Percentiles rank a stretch among this genome's conserved stretches.
These are phyloP conservation scores for Zymoseptoria passerinii DNA, from an alignment of 2,329 filamentous ascomycete species.

Conservation along the genomic window DNA sequence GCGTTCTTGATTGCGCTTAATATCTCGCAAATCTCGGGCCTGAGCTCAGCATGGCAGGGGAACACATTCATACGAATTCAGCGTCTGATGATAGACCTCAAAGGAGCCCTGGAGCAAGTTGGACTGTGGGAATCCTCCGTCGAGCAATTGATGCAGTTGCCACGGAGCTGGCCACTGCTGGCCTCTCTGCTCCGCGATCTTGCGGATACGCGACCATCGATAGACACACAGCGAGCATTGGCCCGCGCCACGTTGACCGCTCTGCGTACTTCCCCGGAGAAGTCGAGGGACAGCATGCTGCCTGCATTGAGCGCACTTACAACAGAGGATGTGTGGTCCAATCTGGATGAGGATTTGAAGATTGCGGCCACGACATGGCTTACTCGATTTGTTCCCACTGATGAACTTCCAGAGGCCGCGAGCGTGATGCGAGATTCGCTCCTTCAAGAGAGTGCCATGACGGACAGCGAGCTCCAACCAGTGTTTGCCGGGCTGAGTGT, in stretches of 20 bases:
- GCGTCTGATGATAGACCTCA: conserved; percentile 3
- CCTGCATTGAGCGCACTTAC: conserved; percentile 9
- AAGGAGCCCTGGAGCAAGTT: conserved; percentile 10
- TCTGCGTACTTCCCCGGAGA: conserved; percentile 3
- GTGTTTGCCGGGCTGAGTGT: conserved; percentile 16
- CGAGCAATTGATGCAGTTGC: conserved; percentile 8
- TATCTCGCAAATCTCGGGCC: conserved; percentile 13
- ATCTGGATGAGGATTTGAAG: conserved; percentile 20
- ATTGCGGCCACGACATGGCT: conserved; percentile 20
- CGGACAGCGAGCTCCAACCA: conserved; percentile 15
- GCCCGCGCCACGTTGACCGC: conserved; percentile 10
- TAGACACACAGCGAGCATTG: conserved; percentile 10
- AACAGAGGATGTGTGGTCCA: conserved; percentile 8
- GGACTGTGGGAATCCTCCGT: conserved; percentile 17
- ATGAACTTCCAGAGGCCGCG: conserved; percentile 11
- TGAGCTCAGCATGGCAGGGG: conserved; percentile 15
- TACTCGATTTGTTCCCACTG: conserved; percentile 10
- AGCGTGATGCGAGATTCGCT: conserved; percentile 13
- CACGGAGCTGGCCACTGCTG: conserved; percentile 9
- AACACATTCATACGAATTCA: conserved; percentile 19
- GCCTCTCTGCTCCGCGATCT: conserved; percentile 7
- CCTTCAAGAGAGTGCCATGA: conserved; percentile 18
- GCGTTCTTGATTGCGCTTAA: conserved; percentile 23
- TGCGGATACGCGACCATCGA: conserved; percentile 2
- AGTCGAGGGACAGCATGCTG: conserved; percentile 13